Evolutionary conservation across 805 yeast genomes (phyloP).

Genomic region (Pichia cephalocereana): DNA sequence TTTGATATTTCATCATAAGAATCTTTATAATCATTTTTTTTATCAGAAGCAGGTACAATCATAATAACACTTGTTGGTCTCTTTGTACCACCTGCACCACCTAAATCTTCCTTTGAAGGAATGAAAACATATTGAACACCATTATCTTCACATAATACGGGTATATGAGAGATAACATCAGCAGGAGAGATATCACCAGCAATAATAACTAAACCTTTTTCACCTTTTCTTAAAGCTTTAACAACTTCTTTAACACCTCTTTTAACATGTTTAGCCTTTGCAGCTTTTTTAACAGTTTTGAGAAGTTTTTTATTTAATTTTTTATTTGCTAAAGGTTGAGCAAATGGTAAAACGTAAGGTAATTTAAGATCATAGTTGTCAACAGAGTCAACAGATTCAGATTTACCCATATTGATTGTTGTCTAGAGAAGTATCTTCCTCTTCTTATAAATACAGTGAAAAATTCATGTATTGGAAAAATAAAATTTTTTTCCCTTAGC

Average conservation of each 20-base stretch:
- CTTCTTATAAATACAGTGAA: not conserved
- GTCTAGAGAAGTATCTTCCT: not conserved
- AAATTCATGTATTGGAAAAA: too few species aligned
- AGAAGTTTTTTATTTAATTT: conserved; percentile 91
- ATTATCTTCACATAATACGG: conserved; percentile 93
- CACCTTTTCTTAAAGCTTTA: conserved; percentile 95
- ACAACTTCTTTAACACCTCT: conserved; percentile 99
- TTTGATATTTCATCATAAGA: conserved; percentile 87
- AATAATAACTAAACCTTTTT: conserved; percentile 89
- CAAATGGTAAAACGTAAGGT: conserved; percentile 86
- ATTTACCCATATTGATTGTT: conserved; percentile 31
- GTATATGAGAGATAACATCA: conserved; percentile 94
- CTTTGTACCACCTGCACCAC: conserved; percentile 98
- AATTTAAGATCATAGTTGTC: conserved; percentile 81
- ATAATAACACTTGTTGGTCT: conserved; percentile 98
- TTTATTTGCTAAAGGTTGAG: conserved; percentile 91
- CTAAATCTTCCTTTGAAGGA: conserved; percentile 96
- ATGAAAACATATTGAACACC: conserved; percentile 87
- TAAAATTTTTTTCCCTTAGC: not conserved
- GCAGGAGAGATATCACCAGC: conserved; percentile 98
- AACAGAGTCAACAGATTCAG: conserved; percentile 47
- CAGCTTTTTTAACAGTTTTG: conserved; percentile 94
- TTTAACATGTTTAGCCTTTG: conserved; percentile 96
- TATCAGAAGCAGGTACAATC: conserved; percentile 93
- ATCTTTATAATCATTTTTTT: conserved; percentile 78